These are phyloP conservation scores for Mrakiaceae sp. DNA, from an alignment of 1,284 basidiomycete genomes.

Conservation along the genomic window DNA sequence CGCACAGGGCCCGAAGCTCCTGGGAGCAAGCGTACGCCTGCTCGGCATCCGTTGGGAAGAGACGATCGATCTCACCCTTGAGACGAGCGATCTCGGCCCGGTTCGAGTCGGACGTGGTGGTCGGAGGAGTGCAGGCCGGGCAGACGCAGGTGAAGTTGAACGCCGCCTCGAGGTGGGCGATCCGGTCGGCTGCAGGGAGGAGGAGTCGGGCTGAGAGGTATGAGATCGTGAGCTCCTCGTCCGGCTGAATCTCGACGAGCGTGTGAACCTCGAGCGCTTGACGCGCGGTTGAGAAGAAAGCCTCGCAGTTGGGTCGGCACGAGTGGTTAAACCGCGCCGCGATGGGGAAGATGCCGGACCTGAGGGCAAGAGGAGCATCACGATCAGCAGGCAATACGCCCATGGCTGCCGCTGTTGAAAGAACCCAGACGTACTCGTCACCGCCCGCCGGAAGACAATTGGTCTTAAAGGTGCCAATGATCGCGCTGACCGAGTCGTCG, in stretches of 20 bases:
- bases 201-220: slow-evolving; percentile 13
- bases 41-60: not conserved
- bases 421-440: not conserved
- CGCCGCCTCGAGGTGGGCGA: not conserved
- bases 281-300: not conserved
- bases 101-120: not conserved
- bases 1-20: not conserved
- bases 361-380: not conserved
- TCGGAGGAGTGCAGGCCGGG: not conserved
- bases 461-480: slow-evolving; percentile 16
- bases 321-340: slow-evolving; percentile 16
- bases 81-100: not conserved
- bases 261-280: slow-evolving; percentile 1
- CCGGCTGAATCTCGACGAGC: not conserved
- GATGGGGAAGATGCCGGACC: slow-evolving; percentile 14
- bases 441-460: not conserved
- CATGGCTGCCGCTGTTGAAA: not conserved
- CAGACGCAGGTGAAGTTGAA: slow-evolving; percentile 14
- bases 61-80: not conserved
- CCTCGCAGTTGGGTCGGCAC: slow-evolving; percentile 6
- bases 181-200: slow-evolving; percentile 1
- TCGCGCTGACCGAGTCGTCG: not conserved
- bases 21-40: not conserved
- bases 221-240: slow-evolving; percentile 12
- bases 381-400: not conserved